These are phyloP conservation scores for Tetracladium setigerum DNA, from an alignment of 495 filamentous ascomycete species.

Conservation along the genomic window DNA sequence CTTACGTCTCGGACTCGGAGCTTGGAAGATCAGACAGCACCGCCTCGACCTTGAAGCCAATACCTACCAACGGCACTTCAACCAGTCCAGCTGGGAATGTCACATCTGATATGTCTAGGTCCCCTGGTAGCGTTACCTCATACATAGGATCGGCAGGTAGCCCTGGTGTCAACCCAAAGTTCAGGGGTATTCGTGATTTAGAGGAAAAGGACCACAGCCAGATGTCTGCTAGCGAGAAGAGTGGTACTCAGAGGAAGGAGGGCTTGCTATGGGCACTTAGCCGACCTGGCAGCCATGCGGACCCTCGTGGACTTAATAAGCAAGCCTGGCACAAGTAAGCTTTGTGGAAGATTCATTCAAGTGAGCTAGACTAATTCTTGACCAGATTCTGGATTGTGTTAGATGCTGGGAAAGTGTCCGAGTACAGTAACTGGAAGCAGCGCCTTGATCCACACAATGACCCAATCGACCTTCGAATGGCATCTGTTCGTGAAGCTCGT, in stretches of 20 bases:
- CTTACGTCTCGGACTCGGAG: constrained; percentile 49
- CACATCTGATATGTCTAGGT: constrained; percentile 24
- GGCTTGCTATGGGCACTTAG: constrained; percentile 92
- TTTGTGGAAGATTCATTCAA: background rate
- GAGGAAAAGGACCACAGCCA: constrained; percentile 66
- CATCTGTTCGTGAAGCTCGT: constrained; percentile 90
- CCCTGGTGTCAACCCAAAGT: constrained; percentile 43
- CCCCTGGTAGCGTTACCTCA: constrained; percentile 29
- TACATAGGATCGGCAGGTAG: constrained; percentile 20
- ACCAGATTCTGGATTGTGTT: constrained; percentile 94
- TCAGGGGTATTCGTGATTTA: constrained; percentile 82
- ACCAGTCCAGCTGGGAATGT: constrained; percentile 25
- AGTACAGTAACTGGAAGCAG: constrained; percentile 99
- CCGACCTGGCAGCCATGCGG: constrained; percentile 86
- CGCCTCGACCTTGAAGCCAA: constrained; percentile 46
- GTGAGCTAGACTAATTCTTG: constrained; percentile 1
- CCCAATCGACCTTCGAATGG: constrained; percentile 93
- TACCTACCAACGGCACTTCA: constrained; percentile 25
- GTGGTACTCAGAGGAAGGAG: constrained; percentile 61
- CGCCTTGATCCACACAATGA: constrained; percentile 96
- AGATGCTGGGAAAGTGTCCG: constrained; percentile 90
- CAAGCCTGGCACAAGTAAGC: constrained; percentile 98
- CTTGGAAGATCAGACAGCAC: constrained; percentile 66
- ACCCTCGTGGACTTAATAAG: constrained; percentile 91
- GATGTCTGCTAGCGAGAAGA: constrained; percentile 37